Conservation (phyloP, 2,329 filamentous ascomycete genomes). For the Lachnellula occidentalis region DNA sequence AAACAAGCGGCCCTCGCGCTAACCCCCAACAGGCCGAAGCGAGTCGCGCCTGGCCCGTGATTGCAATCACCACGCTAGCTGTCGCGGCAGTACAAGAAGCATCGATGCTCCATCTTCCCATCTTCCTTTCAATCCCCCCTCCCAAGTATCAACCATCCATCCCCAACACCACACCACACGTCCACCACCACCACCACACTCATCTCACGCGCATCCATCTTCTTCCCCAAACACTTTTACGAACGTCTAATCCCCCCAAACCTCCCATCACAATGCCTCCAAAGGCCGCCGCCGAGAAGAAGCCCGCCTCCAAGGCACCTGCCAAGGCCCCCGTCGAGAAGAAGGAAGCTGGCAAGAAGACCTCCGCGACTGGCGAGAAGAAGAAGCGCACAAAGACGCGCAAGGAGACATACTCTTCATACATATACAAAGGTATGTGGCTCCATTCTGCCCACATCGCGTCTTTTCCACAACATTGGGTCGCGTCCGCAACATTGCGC, state of each 20-base stretch:
- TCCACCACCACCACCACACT: not conserved
- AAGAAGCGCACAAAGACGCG: constrained; percentile 99
- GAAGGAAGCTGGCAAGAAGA: constrained; percentile 99
- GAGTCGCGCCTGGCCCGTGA: constrained; percentile 8
- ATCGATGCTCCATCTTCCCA: constrained; percentile 9
- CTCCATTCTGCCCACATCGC: constrained; percentile 17
- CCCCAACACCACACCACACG: constrained; percentile 16
- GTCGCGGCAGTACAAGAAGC: constrained; percentile 9
- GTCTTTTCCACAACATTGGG: constrained; percentile 9
- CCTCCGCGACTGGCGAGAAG: constrained; percentile 91
- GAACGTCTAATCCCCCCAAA: constrained; percentile 17
- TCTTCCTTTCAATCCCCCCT: constrained; percentile 10
- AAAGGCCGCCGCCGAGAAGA: constrained; percentile 91
- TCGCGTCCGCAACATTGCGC: constrained; percentile 17
- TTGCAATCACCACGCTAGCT: constrained; percentile 13
- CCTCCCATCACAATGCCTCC: constrained; percentile 78
- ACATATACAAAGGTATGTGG: constrained; percentile 97
- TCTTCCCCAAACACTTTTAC: constrained; percentile 23
- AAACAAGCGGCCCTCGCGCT: constrained; percentile 5
- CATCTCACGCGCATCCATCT: constrained; percentile 29
- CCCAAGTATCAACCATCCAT: constrained; percentile 9
- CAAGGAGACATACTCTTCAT: constrained; percentile 99
- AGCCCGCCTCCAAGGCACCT: constrained; percentile 94
- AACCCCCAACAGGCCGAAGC: not conserved
- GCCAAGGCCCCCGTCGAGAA: constrained; percentile 87